Evolutionary conservation across 257 asterid species (phyloP).

Genomic region (Avicennia marina): DNA sequence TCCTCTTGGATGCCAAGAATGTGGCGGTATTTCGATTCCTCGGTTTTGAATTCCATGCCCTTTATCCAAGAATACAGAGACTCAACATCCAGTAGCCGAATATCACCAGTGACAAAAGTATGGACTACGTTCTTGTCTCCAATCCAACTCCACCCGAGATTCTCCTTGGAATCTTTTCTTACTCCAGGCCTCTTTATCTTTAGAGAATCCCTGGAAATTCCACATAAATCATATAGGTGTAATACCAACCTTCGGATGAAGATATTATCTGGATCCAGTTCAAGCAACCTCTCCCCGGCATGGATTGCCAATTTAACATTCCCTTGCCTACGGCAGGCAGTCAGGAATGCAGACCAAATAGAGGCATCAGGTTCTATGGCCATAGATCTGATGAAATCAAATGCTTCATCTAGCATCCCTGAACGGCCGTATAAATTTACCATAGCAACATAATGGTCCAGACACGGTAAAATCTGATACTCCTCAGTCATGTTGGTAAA

Average conservation of each 20-base stretch:
- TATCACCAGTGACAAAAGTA: conserved; percentile 40
- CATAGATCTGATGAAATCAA: conserved; percentile 43
- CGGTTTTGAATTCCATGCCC: conserved; percentile 25
- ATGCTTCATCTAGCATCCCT: conserved; percentile 65
- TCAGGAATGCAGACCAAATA: conserved; percentile 59
- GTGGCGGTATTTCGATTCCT: conserved; percentile 24
- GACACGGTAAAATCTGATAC: conserved; percentile 40
- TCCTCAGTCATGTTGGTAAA: conserved; percentile 46
- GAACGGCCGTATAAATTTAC: conserved; percentile 65
- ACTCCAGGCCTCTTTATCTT: conserved; percentile 30
- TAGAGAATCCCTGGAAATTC: conserved; percentile 31
- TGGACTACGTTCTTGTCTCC: conserved; percentile 46
- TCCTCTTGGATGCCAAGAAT: conserved; percentile 50
- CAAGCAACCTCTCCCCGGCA: conserved; percentile 60
- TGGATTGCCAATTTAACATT: conserved; percentile 53
- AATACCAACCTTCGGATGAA: conserved; percentile 28
- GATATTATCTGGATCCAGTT: conserved; percentile 59
- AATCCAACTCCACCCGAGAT: conserved; percentile 51
- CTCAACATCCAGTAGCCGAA: conserved; percentile 22
- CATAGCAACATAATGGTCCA: conserved; percentile 73
- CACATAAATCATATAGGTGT: conserved; percentile 45
- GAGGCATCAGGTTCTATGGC: conserved; percentile 42
- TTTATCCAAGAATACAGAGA: conserved; percentile 41
- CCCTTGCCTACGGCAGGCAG: conserved; percentile 61
- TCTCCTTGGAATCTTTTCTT: conserved; percentile 32